Evolutionary conservation across 257 asterid species (phyloP).

Genomic region (Salvia rosmarinus): DNA sequence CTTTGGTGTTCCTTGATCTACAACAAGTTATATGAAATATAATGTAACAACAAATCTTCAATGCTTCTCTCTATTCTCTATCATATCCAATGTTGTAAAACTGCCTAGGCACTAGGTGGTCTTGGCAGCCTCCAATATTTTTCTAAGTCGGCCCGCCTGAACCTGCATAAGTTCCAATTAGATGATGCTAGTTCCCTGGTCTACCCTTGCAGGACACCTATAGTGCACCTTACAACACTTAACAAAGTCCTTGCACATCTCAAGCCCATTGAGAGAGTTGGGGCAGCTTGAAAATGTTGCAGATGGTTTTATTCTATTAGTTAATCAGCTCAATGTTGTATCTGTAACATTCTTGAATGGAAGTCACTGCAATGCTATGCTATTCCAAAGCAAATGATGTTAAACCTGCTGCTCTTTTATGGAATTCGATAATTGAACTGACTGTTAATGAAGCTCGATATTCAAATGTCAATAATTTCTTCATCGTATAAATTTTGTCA

Average conservation of each 20-base stretch:
- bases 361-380: neutral
- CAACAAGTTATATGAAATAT: too few species aligned
- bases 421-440: neutral
- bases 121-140: too few species aligned
- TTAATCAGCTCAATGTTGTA: too few species aligned
- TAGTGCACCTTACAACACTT: neutral
- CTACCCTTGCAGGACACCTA: neutral
- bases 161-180: too few species aligned
- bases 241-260: neutral
- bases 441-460: neutral
- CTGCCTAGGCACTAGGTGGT: too few species aligned
- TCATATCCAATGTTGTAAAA: too few species aligned
- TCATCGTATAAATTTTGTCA: neutral
- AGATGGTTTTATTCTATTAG: too few species aligned
- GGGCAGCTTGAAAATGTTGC: neutral
- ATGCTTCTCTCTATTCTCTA: too few species aligned
- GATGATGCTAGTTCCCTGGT: too few species aligned
- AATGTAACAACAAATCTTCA: too few species aligned
- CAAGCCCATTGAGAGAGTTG: neutral
- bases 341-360: neutral
- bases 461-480: neutral
- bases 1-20: slow-evolving; percentile 5
- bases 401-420: neutral
- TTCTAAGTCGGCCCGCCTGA: too few species aligned
- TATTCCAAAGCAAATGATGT: neutral